Conservation (phyloP, 2,329 filamentous ascomycete genomes). For the Alternaria atra region DNA sequence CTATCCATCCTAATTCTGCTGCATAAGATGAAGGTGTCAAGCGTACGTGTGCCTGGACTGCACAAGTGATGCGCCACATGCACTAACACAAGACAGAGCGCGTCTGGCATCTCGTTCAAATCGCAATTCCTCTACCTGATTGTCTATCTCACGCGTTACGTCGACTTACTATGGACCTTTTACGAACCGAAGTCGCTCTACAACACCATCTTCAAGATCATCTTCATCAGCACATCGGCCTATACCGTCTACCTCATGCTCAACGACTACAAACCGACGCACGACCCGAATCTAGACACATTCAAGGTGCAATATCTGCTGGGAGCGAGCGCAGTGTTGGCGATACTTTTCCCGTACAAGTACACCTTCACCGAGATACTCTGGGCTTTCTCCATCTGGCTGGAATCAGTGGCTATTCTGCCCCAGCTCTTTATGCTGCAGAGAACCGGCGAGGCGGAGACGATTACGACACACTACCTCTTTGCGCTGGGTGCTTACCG, state of each 20-base stretch:
- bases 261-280: constrained; percentile 95
- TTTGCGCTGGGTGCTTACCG: constrained; percentile 92
- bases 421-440: constrained; percentile 99
- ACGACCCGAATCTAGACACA: constrained; percentile 95
- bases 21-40: constrained; percentile 91
- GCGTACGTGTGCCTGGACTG: constrained; percentile 65
- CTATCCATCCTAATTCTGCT: constrained; percentile 92
- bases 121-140: constrained; percentile 94
- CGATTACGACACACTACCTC: constrained; percentile 98
- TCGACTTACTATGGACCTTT: constrained; percentile 86
- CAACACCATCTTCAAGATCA: constrained; percentile 94
- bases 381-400: constrained; percentile 98
- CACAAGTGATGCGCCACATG: constrained; percentile 6
- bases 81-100: constrained; percentile 71
- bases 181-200: constrained; percentile 76
- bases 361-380: constrained; percentile 85
- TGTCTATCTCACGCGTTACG: constrained; percentile 92
- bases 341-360: constrained; percentile 82
- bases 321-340: constrained; percentile 79
- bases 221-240: constrained; percentile 88
- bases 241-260: constrained; percentile 99
- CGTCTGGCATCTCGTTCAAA: constrained; percentile 97
- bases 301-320: constrained; percentile 97
- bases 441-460: constrained; percentile 95
- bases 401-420: constrained; percentile 94